A percentile compares a stretch with the other conserved stretches of the same genome.
Conservation (phyloP, 352 stramenopile genomes). For the Peronospora belbahrii region DNA sequence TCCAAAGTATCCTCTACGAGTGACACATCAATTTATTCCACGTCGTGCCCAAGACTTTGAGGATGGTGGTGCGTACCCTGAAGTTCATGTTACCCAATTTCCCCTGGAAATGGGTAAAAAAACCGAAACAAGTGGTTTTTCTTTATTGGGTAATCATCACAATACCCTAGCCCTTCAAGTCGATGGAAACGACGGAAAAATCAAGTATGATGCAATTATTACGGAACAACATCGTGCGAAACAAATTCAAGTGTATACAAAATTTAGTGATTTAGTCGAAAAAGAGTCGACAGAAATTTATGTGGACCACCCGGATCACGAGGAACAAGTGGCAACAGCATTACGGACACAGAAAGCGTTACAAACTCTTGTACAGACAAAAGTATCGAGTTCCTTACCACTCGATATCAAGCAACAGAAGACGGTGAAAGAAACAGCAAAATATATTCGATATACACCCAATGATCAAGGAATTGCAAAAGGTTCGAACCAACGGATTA, state of each 20-base stretch:
- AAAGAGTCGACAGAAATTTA: too few relatives aligned
- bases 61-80: constrained; percentile 96
- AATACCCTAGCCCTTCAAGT: constrained; percentile 88
- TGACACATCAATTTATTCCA: constrained; percentile 53
- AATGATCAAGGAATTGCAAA: constrained; percentile 64
- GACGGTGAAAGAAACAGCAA: constrained; percentile 72
- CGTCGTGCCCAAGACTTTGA: constrained; percentile 88
- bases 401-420: constrained; percentile 86
- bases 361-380: constrained; percentile 83
- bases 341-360: constrained; percentile 82
- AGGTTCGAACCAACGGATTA: constrained; percentile 89
- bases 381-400: constrained; percentile 84
- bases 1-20: constrained; percentile 53
- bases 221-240: constrained; percentile 93
- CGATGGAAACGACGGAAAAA: constrained; percentile 82
- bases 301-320: too few relatives aligned
- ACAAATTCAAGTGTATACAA: constrained; percentile 90
- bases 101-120: constrained; percentile 91
- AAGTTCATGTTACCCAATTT: constrained; percentile 98
- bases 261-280: constrained; percentile 90
- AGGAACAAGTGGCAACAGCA: constrained; percentile 66
- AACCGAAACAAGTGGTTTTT: constrained; percentile 52
- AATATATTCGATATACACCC: constrained; percentile 82
- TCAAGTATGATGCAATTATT: constrained; percentile 95
- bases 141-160: constrained; percentile 21